Evolutionary conservation across 2,329 filamentous ascomycete genomes (phyloP).

Genomic region (Exophiala mesophila): DNA sequence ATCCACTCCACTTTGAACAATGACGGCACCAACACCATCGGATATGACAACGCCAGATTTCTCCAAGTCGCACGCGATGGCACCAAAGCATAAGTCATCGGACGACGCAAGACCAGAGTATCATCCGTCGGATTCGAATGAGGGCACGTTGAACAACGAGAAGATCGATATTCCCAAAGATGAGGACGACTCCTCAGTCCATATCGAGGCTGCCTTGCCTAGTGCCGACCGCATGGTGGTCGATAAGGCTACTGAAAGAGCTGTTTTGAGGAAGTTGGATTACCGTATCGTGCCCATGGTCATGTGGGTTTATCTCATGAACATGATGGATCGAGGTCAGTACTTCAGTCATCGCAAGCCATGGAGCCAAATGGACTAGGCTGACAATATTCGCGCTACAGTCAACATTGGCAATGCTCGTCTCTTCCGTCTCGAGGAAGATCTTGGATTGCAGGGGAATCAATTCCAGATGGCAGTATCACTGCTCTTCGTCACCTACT

Average conservation of each 20-base stretch:
- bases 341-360: not conserved
- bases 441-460: constrained; percentile 55
- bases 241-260: constrained; percentile 10
- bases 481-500: constrained; percentile 62
- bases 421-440: constrained; percentile 59
- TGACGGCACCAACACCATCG: not conserved
- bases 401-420: constrained; percentile 71
- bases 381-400: constrained; percentile 17
- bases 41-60: not conserved
- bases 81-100: not conserved
- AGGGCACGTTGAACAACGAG: not conserved
- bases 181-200: not conserved
- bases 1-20: not conserved
- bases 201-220: not conserved
- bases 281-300: constrained; percentile 36
- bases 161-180: not conserved
- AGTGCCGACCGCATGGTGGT: not conserved
- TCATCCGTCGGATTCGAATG: not conserved
- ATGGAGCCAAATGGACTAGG: too few relatives aligned
- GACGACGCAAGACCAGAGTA: not conserved
- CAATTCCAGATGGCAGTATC: constrained; percentile 66
- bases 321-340: constrained; percentile 45
- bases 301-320: constrained; percentile 59
- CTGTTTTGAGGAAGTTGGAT: constrained; percentile 36
- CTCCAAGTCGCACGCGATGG: not conserved